Evolutionary conservation across 306 rosid species (phyloP).

Genomic region (Quercus engelmannii): DNA sequence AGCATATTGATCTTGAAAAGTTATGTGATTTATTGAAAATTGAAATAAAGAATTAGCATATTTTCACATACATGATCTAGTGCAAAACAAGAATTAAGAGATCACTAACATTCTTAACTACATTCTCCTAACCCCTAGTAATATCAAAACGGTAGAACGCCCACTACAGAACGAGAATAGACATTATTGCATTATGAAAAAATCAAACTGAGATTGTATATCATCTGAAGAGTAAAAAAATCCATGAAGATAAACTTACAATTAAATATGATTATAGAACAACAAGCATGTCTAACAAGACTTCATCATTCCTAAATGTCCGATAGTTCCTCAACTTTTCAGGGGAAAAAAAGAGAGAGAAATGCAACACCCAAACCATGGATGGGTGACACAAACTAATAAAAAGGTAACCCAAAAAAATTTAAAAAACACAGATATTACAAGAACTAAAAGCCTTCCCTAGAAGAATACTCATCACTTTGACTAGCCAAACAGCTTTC

Average conservation of each 20-base stretch:
- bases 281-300: conserved; percentile 27
- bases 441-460: conserved; percentile 43
- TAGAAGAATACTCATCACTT: conserved; percentile 23
- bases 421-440: conserved; percentile 33
- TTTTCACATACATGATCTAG: background rate
- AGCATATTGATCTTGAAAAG: too few relatives aligned
- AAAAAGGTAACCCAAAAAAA: background rate
- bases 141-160: background rate
- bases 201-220: background rate
- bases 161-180: background rate
- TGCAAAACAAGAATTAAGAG: background rate
- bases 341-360: background rate
- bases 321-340: conserved; percentile 15
- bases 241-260: conserved; percentile 33
- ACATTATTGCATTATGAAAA: background rate
- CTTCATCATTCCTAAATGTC: conserved; percentile 26
- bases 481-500: conserved; percentile 30
- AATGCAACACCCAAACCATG: conserved; percentile 30
- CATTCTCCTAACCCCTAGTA: background rate
- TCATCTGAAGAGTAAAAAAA: background rate
- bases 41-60: too few relatives aligned
- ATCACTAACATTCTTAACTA: background rate
- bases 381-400: conserved; percentile 19
- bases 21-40: too few relatives aligned
- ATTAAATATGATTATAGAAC: conserved; percentile 31